These are phyloP conservation scores for Ceratocystis diversiconidia DNA, from an alignment of 2,329 filamentous ascomycete species.

Conservation along the genomic window DNA sequence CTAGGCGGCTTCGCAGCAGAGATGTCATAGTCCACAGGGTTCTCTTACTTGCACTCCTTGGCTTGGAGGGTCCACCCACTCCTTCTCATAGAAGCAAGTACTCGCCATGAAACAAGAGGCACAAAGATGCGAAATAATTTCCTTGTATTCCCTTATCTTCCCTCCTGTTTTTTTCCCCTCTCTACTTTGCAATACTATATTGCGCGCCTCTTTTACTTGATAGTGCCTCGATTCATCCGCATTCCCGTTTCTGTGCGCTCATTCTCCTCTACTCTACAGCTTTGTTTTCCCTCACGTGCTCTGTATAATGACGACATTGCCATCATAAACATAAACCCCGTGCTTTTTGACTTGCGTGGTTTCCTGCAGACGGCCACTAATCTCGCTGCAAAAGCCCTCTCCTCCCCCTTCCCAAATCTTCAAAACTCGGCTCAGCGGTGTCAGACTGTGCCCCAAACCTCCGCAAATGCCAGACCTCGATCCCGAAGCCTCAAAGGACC, in stretches of 20 bases:
- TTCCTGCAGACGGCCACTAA: neutral
- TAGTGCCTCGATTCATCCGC: neutral
- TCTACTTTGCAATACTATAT: neutral
- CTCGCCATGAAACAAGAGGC: neutral
- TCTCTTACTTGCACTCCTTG: neutral
- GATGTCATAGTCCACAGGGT: neutral
- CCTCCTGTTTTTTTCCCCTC: neutral
- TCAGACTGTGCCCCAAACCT: neutral
- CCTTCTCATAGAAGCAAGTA: neutral
- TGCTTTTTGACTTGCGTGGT: neutral
- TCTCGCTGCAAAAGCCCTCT: neutral
- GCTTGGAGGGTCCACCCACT: neutral
- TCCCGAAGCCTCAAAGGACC: neutral
- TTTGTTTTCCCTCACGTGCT: neutral
- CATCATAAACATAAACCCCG: neutral
- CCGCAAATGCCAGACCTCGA: neutral
- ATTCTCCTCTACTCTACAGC: neutral
- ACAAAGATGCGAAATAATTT: neutral
- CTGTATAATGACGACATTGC: constrained; percentile 2
- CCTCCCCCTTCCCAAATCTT: neutral
- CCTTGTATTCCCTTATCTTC: neutral
- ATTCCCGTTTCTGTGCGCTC: neutral
- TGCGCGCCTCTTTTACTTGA: neutral
- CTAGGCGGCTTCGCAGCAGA: no score
- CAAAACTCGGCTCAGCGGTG: neutral